A percentile compares a stretch with the other conserved stretches of the same genome.
These are phyloP conservation scores for Tilletia indica DNA, from an alignment of 1,284 basidiomycete species.

Conservation along the genomic window DNA sequence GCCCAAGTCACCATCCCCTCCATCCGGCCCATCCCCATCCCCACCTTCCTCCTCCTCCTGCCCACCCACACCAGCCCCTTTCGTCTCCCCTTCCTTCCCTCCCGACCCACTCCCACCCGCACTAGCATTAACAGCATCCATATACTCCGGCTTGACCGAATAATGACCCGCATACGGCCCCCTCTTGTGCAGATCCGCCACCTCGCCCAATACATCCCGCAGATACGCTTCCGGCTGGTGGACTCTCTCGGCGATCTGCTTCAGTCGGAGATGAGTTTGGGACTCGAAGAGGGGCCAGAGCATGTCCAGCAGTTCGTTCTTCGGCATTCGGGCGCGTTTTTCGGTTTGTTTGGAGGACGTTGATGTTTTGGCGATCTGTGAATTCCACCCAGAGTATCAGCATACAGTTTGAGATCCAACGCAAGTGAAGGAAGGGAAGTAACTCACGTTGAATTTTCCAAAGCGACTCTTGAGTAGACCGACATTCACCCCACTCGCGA, in stretches of 20 bases:
- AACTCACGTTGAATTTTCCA: constrained; percentile 15
- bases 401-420: too few species aligned
- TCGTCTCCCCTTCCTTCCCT: background rate
- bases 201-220: constrained; percentile 77
- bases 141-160: constrained; percentile 51
- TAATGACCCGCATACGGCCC: constrained; percentile 64
- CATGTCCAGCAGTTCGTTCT: constrained; percentile 81
- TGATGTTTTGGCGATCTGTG: constrained; percentile 27
- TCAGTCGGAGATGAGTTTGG: constrained; percentile 78
- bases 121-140: background rate
- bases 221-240: constrained; percentile 90
- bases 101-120: background rate
- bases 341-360: constrained; percentile 53
- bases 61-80: background rate
- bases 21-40: background rate
- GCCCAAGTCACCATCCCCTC: background rate
- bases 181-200: constrained; percentile 76
- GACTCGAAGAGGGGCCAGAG: constrained; percentile 78
- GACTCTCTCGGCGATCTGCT: constrained; percentile 72
- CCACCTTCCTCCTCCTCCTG: background rate
- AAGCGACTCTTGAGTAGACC: constrained; percentile 26
- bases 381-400: background rate
- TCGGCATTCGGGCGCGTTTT: constrained; percentile 83
- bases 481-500: constrained; percentile 46
- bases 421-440: background rate